Base-by-base conservation (phyloP, 23 red algal genomes). In the Gracilariopsis chorda region DNA sequence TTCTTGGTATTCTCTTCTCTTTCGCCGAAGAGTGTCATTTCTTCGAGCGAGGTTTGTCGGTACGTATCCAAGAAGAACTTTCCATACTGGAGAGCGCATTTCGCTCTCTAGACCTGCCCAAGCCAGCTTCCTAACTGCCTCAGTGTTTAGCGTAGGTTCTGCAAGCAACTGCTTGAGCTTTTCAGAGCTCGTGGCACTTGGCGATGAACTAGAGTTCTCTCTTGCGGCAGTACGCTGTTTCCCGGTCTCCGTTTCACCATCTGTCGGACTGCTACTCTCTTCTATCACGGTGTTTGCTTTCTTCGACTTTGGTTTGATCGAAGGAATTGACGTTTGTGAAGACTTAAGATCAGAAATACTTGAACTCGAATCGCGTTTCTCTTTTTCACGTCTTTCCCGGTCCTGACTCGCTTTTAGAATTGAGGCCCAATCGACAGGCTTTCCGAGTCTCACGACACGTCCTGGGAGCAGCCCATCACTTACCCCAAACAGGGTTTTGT, bases 51-150 rank as follows among this genome's bases (percentile, higher is more conserved):
- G 55, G 28, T 61, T 74, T 30, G 80, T 76, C n/a, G 96, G 96
- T 16, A 84, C 87, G 48, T 95, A 95, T 20, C 84, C 96, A 24
- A 98, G 53, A 27, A 98, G 87, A 4, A 93, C 51, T 53, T 92
- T 92, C 92, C 92, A 98, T 46, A 88, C 88, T 7, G 87, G 46
- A 23, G 92, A 76, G 20, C 96, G 83, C 45, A 52, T 79, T 7
- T 33, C 21, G 48, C 25, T 77, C 28, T 78, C 92, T n/a, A 92
- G 42, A 33, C 96, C 96, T 27, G 76, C 60, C 96, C 96, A 98
- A 19, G 96, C 86, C 19, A 91, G 43, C 49, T 88, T 86, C 48
- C 58, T 74, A 6, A 78, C 52, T 33, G 85, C 85, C 21, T 75
- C 65, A 3, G 78, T 51, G 30, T 89, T 58, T 69, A 89, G 17